phyloP scores from a whole-genome alignment of 148 eudicot genomes.

The Camellia japonica region DNA sequence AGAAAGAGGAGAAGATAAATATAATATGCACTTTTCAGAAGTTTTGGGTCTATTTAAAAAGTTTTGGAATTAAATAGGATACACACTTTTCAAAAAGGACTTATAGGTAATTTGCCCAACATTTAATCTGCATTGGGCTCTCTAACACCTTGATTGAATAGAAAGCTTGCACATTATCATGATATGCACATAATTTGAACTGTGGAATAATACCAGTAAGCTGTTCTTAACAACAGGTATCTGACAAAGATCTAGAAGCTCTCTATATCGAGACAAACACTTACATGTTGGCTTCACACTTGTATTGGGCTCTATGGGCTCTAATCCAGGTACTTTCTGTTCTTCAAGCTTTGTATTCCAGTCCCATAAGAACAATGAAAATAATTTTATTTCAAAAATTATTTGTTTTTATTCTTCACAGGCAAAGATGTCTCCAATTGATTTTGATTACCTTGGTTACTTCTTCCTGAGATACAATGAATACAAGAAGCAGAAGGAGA shows the following conservation, averaged over 20 bases:
- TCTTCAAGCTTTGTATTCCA: slow-evolving; percentile 10
- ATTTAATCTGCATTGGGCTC: not conserved
- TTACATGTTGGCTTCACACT: slow-evolving; percentile 87
- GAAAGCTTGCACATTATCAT: not conserved
- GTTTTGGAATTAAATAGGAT: no score
- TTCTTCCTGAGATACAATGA: slow-evolving; percentile 79
- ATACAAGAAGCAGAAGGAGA: slow-evolving; percentile 74
- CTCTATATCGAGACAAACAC: slow-evolving; percentile 77
- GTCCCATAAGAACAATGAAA: not conserved
- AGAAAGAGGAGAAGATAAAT: no score
- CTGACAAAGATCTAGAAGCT: slow-evolving; percentile 63
- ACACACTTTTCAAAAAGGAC: no score
- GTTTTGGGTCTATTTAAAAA: no score
- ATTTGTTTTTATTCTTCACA: slow-evolving; percentile 26
- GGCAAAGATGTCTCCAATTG: slow-evolving; percentile 94
- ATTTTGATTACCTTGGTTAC: slow-evolving; percentile 81
- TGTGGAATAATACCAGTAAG: not conserved
- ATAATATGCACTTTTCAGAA: no score
- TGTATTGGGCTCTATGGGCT: slow-evolving; percentile 96
- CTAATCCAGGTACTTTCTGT: slow-evolving; percentile 71
- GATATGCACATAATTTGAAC: not conserved
- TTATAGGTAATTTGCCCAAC: no score
- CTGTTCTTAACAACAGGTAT: slow-evolving; percentile 44
- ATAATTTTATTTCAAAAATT: not conserved
- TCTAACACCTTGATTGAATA: not conserved